phyloP scores from a whole-genome alignment of 2,329 filamentous ascomycete genomes.

The Pyrenophora tritici-repentis region DNA sequence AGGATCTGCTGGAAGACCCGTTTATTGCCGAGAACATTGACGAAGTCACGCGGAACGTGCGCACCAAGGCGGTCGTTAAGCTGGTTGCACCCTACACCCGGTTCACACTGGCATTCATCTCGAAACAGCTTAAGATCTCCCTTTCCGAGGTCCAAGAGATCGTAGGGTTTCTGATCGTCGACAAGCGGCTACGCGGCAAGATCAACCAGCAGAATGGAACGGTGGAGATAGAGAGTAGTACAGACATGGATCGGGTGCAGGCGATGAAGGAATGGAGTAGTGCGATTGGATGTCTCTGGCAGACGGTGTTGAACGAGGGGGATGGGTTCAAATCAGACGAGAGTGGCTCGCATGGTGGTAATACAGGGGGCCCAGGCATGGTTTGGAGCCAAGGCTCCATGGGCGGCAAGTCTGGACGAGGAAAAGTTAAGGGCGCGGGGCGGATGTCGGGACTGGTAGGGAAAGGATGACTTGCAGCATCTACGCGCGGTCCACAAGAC shows the following conservation, averaged over 20 bases:
- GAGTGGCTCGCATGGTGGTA: constrained; percentile 35
- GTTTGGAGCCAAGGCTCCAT: constrained; percentile 36
- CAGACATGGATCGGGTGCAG: constrained; percentile 73
- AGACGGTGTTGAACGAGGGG: constrained; percentile 74
- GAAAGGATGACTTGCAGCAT: constrained; percentile 50
- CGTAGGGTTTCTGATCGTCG: constrained; percentile 89
- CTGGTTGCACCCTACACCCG: constrained; percentile 93
- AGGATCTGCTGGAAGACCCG: constrained; percentile 84
- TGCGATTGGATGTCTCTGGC: constrained; percentile 71
- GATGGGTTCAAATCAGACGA: constrained; percentile 69
- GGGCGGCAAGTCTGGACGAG: constrained; percentile 37
- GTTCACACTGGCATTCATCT: constrained; percentile 87
- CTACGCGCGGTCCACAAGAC: constrained; percentile 35
- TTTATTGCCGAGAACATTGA: constrained; percentile 99
- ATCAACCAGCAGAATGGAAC: constrained; percentile 88
- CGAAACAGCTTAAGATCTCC: constrained; percentile 83
- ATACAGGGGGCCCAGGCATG: constrained; percentile 23
- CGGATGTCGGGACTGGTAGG: constrained; percentile 41
- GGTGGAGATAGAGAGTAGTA: constrained; percentile 76
- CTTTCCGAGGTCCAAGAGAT: constrained; percentile 91
- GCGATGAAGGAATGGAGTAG: constrained; percentile 75
- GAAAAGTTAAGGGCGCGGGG: constrained; percentile 48
- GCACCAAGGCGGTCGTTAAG: constrained; percentile 92
- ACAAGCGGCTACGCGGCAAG: constrained; percentile 82
- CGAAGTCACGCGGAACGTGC: constrained; percentile 97